Base-by-base conservation (phyloP, 495 filamentous ascomycete genomes). In the Aspergillus indologenus region DNA sequence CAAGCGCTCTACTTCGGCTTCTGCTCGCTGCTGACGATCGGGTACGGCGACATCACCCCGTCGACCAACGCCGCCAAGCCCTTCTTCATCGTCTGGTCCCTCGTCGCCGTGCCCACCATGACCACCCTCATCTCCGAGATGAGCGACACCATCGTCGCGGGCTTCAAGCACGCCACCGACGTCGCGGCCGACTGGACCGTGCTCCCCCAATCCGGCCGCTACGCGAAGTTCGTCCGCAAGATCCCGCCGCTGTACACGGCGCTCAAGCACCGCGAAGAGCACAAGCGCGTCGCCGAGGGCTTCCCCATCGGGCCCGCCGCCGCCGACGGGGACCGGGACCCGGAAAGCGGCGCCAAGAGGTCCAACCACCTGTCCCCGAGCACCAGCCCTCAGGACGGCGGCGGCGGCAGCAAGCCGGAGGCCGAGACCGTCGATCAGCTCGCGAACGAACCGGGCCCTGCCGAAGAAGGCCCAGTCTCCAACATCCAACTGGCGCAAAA, bases 71-170 rank as follows among this genome's bases (percentile, higher is more conserved):
- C 86, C 2, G 90, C 87, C 1, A 87, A 87, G 56, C 81, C 90
- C 0, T 93, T 96, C 66, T 96, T 96, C 71, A 88, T 98, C 8
- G 85, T 96, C 60, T 98, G 92, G 92, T 81, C 79, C 6, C 72
- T 87, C 0, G 72, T 87, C 31, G 84, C 85, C 24, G 80, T 88
- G 5, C 85, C 85, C 1, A 88, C 85, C 2, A 87, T 88, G 84
- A 87, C 85, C 0, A 83, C 85, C 57, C 78, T 88, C 0, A 82
- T 88, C 34, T 79, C 75, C 18, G 81, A 86, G 65, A 84, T 87
- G 79, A 84, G 82, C 53, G 81, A 86, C 58, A 88, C 85, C 0
- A 68, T 88, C 45, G 80, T 87, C 18, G 67, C 69, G 5, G 75
- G 67, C 26, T 86, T 85, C 72, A 85, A 85, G 55, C 70, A 72